phyloP scores from a whole-genome alignment of 768 basidiomycete species.

The Collybia sp. region DNA sequence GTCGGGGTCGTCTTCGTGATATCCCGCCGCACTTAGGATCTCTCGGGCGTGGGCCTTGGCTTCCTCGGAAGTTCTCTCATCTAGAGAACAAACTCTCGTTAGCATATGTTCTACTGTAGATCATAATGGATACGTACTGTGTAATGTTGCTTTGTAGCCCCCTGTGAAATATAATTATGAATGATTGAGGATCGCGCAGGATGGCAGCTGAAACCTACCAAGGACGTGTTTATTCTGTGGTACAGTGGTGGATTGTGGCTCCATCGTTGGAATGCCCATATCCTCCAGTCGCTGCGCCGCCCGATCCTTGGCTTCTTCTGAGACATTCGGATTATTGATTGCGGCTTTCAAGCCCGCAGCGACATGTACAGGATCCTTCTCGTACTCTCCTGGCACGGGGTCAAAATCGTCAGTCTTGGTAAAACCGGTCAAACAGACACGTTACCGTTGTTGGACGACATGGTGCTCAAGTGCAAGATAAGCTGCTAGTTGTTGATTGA shows the following conservation, averaged over 20 bases:
- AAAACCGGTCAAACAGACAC: too few relatives aligned
- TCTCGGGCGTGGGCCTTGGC: conserved; percentile 54
- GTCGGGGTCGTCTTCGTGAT: conserved; percentile 18
- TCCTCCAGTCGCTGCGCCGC: conserved; percentile 38
- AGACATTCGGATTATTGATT: conserved; percentile 51
- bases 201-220: conserved; percentile 5
- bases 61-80: conserved; percentile 37
- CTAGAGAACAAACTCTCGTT: conserved; percentile 16
- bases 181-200: neutral
- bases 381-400: too few relatives aligned
- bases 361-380: conserved; percentile 41
- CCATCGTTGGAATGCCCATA: conserved; percentile 6
- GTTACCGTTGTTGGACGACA: too few relatives aligned
- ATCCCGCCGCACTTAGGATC: conserved; percentile 42
- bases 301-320: conserved; percentile 42
- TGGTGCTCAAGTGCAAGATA: too few relatives aligned
- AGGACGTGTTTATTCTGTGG: neutral
- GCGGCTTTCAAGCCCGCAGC: conserved; percentile 53
- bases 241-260: neutral
- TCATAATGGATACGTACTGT: conserved; percentile 22
- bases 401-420: too few relatives aligned
- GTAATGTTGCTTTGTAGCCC: conserved; percentile 47
- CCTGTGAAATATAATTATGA: conserved; percentile 16
- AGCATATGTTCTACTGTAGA: neutral
- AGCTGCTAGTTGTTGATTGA: too few relatives aligned